Evolutionary conservation across 768 basidiomycete species (phyloP), one percentile per base, ranked within the genome.

Genomic region (Calocera cornea): DNA sequence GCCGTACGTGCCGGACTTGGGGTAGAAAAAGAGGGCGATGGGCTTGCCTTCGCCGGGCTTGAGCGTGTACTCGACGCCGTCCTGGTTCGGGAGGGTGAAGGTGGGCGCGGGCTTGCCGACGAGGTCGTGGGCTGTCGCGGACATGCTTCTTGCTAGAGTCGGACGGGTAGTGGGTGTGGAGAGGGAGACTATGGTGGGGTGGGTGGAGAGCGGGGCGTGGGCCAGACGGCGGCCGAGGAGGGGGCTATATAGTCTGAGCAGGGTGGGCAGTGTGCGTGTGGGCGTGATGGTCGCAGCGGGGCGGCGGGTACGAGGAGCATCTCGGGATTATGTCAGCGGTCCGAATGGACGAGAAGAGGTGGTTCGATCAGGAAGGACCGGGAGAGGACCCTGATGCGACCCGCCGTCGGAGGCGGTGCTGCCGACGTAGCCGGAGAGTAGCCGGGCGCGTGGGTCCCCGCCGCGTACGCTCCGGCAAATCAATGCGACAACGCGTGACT

Each of bases 21-120:
- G 89, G 71, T 88, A 90, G 78, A 93, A 92, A 80, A 92, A 90
- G 40, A 93, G 68, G 11, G 83, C 88, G 24, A 83, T 82, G 0
- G 91, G 89, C 66, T 83, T 74, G 22, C 81, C 83, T 63, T 78
- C 79, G 12, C 83, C 86, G 1, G 87, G 86, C 31, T 78, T 83
- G 70, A 91, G 79, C 5, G 81, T 83, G 74, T 82, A 89, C 3
- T 76, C 72, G 66, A 85, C 76, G 1, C 88, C 89, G 66, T 86
- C 82, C 34, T 85, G 81, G 71, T 88, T 85, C 34, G 79, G 81
- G 2, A 93, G 80, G 17, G 84, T 83, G 66, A 94, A 77, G 0
- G 82, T 65, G 1, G 92, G 91, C 0, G 89, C 90, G 16, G 75
- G 74, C 73, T 88, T 81, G 49, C 85, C 86, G 69, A 88, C 79